phyloP scores from a whole-genome alignment of 257 asterid species.

The Solanum tarijense region DNA sequence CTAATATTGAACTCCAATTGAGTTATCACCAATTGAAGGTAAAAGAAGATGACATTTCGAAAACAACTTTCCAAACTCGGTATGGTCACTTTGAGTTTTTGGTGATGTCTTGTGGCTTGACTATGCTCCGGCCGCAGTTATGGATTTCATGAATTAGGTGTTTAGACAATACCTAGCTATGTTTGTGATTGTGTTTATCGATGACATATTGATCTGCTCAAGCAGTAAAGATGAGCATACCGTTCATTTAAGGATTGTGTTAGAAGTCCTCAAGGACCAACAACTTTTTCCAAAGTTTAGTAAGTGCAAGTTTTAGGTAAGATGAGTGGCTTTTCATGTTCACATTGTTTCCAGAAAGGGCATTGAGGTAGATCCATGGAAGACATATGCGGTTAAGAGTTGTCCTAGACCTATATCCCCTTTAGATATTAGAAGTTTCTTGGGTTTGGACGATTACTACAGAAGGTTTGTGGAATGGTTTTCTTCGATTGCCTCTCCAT shows the following conservation, averaged over 20 bases:
- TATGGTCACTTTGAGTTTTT: neutral
- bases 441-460: neutral
- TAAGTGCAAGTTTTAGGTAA: neutral
- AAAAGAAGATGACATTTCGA: neutral
- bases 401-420: neutral
- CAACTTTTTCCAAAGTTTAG: neutral
- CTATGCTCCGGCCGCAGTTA: neutral
- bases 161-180: neutral
- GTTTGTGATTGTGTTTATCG: neutral
- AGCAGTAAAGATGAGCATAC: neutral
- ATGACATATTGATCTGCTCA: neutral
- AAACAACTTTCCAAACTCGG: neutral
- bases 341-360: neutral
- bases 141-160: neutral
- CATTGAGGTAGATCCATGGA: neutral
- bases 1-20: neutral
- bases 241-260: too few species aligned
- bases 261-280: neutral
- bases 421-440: too few species aligned
- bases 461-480: neutral
- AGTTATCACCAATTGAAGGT: neutral
- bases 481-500: neutral
- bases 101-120: neutral
- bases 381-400: neutral
- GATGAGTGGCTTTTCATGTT: neutral